Evolutionary conservation across 768 basidiomycete genomes (phyloP).

Genomic region (Termitomyces sp.): DNA sequence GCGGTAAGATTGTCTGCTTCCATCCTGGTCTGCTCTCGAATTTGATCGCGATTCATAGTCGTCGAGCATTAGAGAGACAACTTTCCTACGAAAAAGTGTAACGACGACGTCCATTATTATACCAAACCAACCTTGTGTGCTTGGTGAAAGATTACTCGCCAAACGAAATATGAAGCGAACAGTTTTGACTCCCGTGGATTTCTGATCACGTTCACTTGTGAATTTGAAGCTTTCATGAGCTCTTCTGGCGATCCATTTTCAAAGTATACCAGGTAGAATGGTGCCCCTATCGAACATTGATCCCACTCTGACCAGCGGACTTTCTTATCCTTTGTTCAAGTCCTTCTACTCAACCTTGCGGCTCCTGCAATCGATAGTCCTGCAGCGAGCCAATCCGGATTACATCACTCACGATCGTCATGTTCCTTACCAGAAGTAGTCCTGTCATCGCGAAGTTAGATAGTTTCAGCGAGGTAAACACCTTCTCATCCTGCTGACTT

Average conservation of each 20-base stretch:
- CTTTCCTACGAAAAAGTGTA: not conserved
- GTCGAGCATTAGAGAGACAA: not conserved
- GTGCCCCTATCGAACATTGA: not conserved
- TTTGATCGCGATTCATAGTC: not conserved
- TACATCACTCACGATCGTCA: too few relatives aligned
- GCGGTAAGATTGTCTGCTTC: conserved; percentile 28
- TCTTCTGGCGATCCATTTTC: not conserved
- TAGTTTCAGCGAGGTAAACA: not conserved
- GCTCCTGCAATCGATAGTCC: not conserved
- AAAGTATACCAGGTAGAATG: not conserved
- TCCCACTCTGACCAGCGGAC: not conserved
- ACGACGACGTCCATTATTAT: not conserved
- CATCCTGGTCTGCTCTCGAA: not conserved
- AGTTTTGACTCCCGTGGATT: not conserved
- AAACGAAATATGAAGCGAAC: not conserved
- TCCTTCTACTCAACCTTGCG: not conserved
- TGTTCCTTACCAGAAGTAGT: not conserved
- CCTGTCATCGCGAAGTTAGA: too few relatives aligned
- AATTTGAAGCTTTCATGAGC: not conserved
- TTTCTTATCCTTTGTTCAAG: not conserved
- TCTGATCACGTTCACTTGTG: not conserved
- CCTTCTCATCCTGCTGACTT: not conserved
- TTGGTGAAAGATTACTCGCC: not conserved
- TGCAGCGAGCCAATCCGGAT: not conserved
- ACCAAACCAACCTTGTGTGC: not conserved